A percentile compares a stretch with the other conserved stretches of the same genome.
Conservation (phyloP, 805 yeast genomes). For the Cephaloascus fragrans region DNA sequence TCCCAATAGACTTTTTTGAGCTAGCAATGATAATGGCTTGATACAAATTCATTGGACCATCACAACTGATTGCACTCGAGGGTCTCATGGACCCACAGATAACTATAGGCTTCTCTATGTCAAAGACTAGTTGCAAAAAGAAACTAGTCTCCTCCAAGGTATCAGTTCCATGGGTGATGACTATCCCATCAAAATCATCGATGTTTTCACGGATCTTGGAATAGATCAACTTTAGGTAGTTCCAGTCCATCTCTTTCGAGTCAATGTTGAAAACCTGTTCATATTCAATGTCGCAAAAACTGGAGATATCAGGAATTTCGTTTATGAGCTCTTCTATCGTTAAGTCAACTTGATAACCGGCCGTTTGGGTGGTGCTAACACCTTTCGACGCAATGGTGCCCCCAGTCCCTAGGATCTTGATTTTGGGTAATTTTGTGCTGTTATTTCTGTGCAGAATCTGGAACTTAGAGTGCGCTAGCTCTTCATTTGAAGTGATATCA, state of each 20-base stretch:
- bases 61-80: constrained; percentile 58
- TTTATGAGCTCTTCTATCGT: constrained; percentile 43
- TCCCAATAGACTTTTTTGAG: constrained; percentile 33
- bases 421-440: constrained; percentile 14
- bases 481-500: not conserved
- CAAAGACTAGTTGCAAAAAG: constrained; percentile 41
- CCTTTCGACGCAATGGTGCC: constrained; percentile 38
- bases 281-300: constrained; percentile 45
- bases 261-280: constrained; percentile 57
- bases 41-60: constrained; percentile 64
- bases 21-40: constrained; percentile 63
- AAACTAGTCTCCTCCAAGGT: constrained; percentile 61
- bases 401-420: constrained; percentile 34
- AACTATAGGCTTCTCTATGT: constrained; percentile 42
- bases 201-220: constrained; percentile 35
- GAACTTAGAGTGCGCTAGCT: not conserved
- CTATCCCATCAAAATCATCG: constrained; percentile 43
- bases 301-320: constrained; percentile 46
- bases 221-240: constrained; percentile 34
- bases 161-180: constrained; percentile 66
- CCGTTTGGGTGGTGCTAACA: constrained; percentile 24
- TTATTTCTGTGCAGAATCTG: not conserved
- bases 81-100: constrained; percentile 73
- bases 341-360: constrained; percentile 34
- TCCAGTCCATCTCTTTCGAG: constrained; percentile 44